phyloP scores from a whole-genome alignment of 495 filamentous ascomycete species.

The Thermothielavioides terrestris region DNA sequence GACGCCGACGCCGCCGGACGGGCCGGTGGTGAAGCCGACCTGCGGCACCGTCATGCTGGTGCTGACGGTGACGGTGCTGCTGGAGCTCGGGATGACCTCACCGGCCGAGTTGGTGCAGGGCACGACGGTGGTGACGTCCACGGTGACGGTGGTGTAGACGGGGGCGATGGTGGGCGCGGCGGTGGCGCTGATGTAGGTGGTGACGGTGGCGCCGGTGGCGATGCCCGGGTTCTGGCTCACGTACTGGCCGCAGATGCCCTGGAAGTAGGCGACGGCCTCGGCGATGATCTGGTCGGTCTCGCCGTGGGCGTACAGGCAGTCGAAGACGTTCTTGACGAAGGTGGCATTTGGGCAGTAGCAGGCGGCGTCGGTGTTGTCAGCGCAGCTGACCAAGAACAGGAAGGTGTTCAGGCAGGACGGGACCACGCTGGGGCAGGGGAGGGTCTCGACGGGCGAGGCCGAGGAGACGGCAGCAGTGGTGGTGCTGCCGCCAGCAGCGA shows the following conservation, averaged over 20 bases:
- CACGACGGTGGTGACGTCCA: conserved; percentile 43
- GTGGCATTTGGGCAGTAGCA: conserved; percentile 80
- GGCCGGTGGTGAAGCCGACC: conserved; percentile 57
- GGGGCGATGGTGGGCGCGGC: conserved; percentile 36
- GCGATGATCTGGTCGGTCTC: conserved; percentile 55
- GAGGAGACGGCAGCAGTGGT: conserved; percentile 29
- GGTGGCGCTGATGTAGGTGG: conserved; percentile 48
- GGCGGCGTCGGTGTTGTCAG: conserved; percentile 67
- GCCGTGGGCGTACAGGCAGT: conserved; percentile 73
- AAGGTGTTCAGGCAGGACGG: conserved; percentile 93
- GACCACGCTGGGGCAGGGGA: conserved; percentile 62
- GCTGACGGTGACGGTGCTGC: conserved; percentile 44
- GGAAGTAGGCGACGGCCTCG: conserved; percentile 71
- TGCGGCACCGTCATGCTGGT: conserved; percentile 65
- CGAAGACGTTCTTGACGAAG: conserved; percentile 73
- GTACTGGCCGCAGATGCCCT: conserved; percentile 79
- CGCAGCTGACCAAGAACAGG: conserved; percentile 65
- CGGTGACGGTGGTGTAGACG: conserved; percentile 54
- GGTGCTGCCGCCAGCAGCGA: conserved; percentile 8
- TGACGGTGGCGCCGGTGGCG: conserved; percentile 55
- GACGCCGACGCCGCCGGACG: conserved; percentile 36
- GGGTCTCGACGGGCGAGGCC: conserved; percentile 37
- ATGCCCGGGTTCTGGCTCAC: conserved; percentile 75
- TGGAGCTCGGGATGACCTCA: conserved; percentile 42
- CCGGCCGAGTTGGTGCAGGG: conserved; percentile 45